phyloP scores from a whole-genome alignment of 2,329 filamentous ascomycete genomes.

The Niveomyces coronatus region DNA sequence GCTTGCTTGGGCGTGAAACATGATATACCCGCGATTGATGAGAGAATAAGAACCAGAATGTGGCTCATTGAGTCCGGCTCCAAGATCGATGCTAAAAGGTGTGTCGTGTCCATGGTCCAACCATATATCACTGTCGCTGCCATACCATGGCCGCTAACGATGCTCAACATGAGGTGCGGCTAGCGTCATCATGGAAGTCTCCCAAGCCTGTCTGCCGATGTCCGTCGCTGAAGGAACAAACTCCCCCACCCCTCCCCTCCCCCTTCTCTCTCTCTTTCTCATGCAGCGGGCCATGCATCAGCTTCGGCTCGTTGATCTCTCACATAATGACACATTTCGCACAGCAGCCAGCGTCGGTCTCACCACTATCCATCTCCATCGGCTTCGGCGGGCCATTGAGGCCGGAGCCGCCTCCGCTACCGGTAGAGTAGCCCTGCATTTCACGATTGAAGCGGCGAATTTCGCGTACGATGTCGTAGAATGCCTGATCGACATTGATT shows the following conservation, averaged over 20 bases:
- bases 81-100: constrained; percentile 28
- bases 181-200: too few relatives aligned
- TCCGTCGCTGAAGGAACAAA: too few relatives aligned
- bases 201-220: too few relatives aligned
- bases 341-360: constrained; percentile 68
- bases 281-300: neutral
- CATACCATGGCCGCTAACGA: neutral
- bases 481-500: constrained; percentile 96
- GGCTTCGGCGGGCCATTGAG: constrained; percentile 54
- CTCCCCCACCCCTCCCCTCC: too few relatives aligned
- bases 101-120: constrained; percentile 14
- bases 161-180: too few relatives aligned
- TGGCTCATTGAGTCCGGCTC: constrained; percentile 27
- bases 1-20: constrained; percentile 7
- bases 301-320: constrained; percentile 18
- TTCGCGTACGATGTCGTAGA: constrained; percentile 96
- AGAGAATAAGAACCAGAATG: constrained; percentile 15
- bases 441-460: constrained; percentile 98
- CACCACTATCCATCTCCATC: constrained; percentile 67
- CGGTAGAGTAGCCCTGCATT: constrained; percentile 77
- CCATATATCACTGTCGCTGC: constrained; percentile 6
- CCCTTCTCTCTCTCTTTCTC: too few relatives aligned
- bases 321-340: constrained; percentile 83
- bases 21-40: constrained; percentile 11
- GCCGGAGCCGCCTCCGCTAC: constrained; percentile 54